Evolutionary conservation across 768 basidiomycete genomes (phyloP), one percentile per base, ranked within the genome.

Genomic region (Tricholoma furcatifolium): DNA sequence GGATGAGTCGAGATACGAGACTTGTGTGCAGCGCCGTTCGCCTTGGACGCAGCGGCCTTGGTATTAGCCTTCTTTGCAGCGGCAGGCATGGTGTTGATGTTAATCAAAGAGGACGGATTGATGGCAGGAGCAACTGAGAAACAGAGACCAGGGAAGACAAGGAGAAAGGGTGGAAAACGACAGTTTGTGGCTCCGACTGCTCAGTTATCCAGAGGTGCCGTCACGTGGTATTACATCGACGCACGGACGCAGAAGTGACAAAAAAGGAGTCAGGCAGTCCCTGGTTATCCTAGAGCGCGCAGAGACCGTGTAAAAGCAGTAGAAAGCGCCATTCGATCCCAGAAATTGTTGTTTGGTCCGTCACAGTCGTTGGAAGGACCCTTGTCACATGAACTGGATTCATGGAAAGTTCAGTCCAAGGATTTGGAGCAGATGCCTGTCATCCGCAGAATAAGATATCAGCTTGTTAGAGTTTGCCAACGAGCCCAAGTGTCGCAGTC

Each of bases 1-100:
- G 87, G 87, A 69, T 87, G 87, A 43, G 75, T 61, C 34, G 73
- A 60, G 45, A 71, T 60, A 63, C 72, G 67, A 60, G 72, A 56
- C 63, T 73, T 76, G 53, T 60, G 58, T 44, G 69, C 59, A 42
- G 71, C 50, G 20, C 59, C 59, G 61, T 64, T 59, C 41, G 68
- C 60, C 63, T 74, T 76, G 36, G 66, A 44, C 30, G 73, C 51
- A 21, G 71, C 51, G 21, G 71, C 56, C 69, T 74, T 77, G 34
- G 69, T 53, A 41, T 70, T 36, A 12, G 70, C 48, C 66, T 76
- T 77, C 73, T 74, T 78, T 47, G 61, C 53, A 30, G 59, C 27
- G 30, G 60, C 38, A 31, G 62, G 60, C 67, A 68, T 70, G 20
- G 36, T 55, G 47, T 21, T 44, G 30, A 43, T 50, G 17, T 11